Percentiles rank a stretch among this genome's conserved stretches.
These are phyloP conservation scores for Narthecium ossifragum DNA, from an alignment of 106 monocot species.

Conservation along the genomic window DNA sequence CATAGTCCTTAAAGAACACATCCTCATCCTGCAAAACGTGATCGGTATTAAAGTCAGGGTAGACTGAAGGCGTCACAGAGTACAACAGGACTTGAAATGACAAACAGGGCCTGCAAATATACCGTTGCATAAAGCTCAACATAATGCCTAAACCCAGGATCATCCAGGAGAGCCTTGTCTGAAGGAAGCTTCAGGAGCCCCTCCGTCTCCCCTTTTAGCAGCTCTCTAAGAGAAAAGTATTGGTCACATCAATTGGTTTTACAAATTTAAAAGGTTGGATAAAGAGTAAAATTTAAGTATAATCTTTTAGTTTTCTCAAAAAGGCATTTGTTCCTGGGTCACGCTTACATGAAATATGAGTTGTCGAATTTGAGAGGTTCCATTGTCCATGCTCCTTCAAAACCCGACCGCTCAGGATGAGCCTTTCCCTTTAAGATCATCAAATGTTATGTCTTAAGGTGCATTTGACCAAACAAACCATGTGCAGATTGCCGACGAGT, in stretches of 20 bases:
- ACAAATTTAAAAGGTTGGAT: no score
- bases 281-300: no score
- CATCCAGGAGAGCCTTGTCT: slow-evolving; percentile 67
- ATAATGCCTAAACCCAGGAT: slow-evolving; percentile 62
- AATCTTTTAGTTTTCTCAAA: no score
- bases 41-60: background rate
- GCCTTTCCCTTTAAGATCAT: slow-evolving; percentile 57
- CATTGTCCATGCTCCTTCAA: slow-evolving; percentile 90
- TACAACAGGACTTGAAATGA: background rate
- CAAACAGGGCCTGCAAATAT: background rate
- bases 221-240: slow-evolving; percentile 40
- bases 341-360: slow-evolving; percentile 81
- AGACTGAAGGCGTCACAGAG: background rate
- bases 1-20: slow-evolving; percentile 89
- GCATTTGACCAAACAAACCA: no score
- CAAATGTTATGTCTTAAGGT: no score
- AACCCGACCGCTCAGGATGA: slow-evolving; percentile 92
- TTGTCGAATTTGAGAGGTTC: slow-evolving; percentile 97
- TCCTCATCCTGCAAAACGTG: slow-evolving; percentile 73
- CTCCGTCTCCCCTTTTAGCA: slow-evolving; percentile 62
- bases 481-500: no score
- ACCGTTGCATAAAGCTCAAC: slow-evolving; percentile 94
- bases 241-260: no score
- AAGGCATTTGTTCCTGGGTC: no score
- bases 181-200: slow-evolving; percentile 94